Evolutionary conservation across 1,284 basidiomycete species (phyloP).

Genomic region (Coriolopsis trogii): DNA sequence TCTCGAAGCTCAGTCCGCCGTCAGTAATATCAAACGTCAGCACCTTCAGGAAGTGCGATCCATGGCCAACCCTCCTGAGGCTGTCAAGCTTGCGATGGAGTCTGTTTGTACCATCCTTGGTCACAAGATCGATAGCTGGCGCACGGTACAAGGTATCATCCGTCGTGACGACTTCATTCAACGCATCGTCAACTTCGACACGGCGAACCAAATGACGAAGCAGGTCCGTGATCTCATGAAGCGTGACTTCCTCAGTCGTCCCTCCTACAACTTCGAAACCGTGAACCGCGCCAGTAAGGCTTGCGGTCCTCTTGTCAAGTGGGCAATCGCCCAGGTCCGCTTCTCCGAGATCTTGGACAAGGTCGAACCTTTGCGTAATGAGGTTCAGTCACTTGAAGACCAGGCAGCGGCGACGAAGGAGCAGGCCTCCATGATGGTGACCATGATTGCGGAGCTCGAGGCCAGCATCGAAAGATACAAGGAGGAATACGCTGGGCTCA

Average conservation of each 20-base stretch:
- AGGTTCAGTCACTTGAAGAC: slow-evolving; percentile 91
- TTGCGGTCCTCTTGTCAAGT: slow-evolving; percentile 97
- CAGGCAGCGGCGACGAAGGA: slow-evolving; percentile 94
- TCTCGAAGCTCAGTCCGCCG: slow-evolving; percentile 91
- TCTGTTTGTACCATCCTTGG: slow-evolving; percentile 98
- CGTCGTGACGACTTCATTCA: slow-evolving; percentile 98
- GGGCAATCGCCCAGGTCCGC: slow-evolving; percentile 96
- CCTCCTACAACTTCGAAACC: slow-evolving; percentile 94
- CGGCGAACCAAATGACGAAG: slow-evolving; percentile 88
- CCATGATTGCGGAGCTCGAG: slow-evolving; percentile 94
- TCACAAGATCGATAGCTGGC: slow-evolving; percentile 97
- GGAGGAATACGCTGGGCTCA: slow-evolving; percentile 96
- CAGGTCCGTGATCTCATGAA: slow-evolving; percentile 91
- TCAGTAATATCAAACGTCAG: slow-evolving; percentile 96
- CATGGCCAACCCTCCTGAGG: slow-evolving; percentile 98
- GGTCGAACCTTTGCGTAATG: slow-evolving; percentile 95
- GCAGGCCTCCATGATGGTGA: slow-evolving; percentile 87
- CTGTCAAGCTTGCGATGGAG: slow-evolving; percentile 98
- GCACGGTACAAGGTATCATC: slow-evolving; percentile 94
- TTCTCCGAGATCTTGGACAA: slow-evolving; percentile 99
- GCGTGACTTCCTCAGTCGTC: slow-evolving; percentile 89
- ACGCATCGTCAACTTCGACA: slow-evolving; percentile 97
- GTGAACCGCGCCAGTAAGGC: slow-evolving; percentile 97
- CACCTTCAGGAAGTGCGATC: slow-evolving; percentile 97
- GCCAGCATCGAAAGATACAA: slow-evolving; percentile 94